Conservation (phyloP, 345 rosid genomes). For the Rubroshorea leprosula region DNA sequence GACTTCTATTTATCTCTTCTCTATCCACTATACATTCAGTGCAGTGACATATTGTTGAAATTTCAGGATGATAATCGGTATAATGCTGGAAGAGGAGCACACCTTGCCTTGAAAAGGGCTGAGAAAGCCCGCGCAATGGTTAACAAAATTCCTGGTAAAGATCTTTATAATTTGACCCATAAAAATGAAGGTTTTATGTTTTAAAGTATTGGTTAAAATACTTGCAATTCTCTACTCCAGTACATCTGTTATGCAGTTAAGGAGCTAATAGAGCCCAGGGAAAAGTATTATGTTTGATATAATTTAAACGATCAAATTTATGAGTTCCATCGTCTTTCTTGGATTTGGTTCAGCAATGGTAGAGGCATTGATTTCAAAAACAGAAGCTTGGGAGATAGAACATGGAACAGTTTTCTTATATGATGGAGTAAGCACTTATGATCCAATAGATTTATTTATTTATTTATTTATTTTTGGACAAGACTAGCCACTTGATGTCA, state of each 20-base stretch:
- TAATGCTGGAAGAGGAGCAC: conserved; percentile 73
- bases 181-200: neutral
- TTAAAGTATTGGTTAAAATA: neutral
- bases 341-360: conserved; percentile 45
- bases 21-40: conserved; percentile 6
- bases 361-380: conserved; percentile 47
- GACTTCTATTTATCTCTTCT: neutral
- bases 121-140: conserved; percentile 62
- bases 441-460: neutral
- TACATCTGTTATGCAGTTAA: neutral
- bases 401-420: conserved; percentile 55
- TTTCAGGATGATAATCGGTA: conserved; percentile 68
- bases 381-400: conserved; percentile 60
- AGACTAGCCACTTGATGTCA: neutral
- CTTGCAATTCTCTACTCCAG: no score
- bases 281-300: no score
- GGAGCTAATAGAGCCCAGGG: neutral
- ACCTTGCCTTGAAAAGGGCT: conserved; percentile 63
- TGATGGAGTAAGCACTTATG: conserved; percentile 59
- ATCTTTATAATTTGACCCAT: neutral
- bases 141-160: conserved; percentile 68
- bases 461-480: no score
- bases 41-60: conserved; percentile 11
- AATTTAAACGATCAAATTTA: neutral
- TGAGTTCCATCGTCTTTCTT: conserved; percentile 5